Conservation (phyloP, 257 asterid genomes). For the Marsdenia floribunda region DNA sequence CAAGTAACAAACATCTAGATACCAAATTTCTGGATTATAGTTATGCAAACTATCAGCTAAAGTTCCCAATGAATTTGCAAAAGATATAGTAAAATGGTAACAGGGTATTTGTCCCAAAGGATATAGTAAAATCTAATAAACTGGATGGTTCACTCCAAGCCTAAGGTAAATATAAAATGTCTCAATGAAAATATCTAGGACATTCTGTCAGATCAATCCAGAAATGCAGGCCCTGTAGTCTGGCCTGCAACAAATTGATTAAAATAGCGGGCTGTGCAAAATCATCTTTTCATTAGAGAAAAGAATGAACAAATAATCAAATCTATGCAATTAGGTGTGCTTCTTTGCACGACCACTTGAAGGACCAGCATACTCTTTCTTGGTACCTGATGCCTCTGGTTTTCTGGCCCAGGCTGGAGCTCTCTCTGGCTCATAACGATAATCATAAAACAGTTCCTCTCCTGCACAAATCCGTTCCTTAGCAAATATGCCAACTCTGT, state of each 20-base stretch:
- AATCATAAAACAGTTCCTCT: constrained; percentile 86
- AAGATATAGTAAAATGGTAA: constrained; percentile 8
- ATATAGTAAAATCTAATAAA: constrained; percentile 10
- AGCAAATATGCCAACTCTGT: constrained; percentile 85
- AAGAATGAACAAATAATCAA: constrained; percentile 18
- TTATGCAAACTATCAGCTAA: not conserved
- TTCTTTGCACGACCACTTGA: constrained; percentile 37
- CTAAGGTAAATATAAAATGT: not conserved
- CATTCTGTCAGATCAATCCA: constrained; percentile 13
- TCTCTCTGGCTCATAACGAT: constrained; percentile 71
- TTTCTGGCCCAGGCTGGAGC: constrained; percentile 94
- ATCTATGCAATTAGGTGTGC: constrained; percentile 26
- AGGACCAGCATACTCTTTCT: constrained; percentile 32
- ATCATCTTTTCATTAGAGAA: constrained; percentile 18
- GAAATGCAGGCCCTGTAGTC: constrained; percentile 3
- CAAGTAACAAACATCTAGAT: not conserved
- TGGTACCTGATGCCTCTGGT: constrained; percentile 66
- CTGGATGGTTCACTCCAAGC: not conserved
- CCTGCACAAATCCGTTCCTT: constrained; percentile 76
- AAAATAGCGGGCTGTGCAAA: constrained; percentile 12
- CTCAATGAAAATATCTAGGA: constrained; percentile 1
- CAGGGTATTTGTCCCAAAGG: constrained; percentile 2
- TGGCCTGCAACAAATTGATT: constrained; percentile 5
- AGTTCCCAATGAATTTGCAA: constrained; percentile 1
- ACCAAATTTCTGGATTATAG: not conserved